A percentile compares a stretch with the other conserved stretches of the same genome.
Conservation (phyloP, 2,329 filamentous ascomycete genomes). For the Fusarium oligoseptatum region DNA sequence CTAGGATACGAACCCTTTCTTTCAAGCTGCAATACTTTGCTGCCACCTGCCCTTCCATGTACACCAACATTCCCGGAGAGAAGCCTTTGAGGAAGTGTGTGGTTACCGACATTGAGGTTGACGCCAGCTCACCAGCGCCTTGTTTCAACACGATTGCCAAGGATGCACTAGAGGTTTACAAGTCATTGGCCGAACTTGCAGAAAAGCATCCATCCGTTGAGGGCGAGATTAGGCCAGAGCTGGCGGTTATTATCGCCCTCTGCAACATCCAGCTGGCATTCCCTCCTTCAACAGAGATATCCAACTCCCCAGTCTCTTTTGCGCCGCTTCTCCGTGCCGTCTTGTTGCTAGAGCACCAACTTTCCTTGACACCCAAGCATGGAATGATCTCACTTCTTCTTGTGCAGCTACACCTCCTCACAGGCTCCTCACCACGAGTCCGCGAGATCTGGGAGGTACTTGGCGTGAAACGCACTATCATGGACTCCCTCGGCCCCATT, state of each 20-base stretch:
- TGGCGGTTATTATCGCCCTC: slow-evolving; percentile 52
- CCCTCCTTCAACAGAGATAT: slow-evolving; percentile 37
- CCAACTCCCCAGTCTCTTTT: slow-evolving; percentile 35
- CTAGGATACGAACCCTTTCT: slow-evolving; percentile 52
- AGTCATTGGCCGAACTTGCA: slow-evolving; percentile 23
- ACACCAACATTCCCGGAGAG: slow-evolving; percentile 33
- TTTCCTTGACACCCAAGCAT: slow-evolving; percentile 60
- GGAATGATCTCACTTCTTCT: slow-evolving; percentile 63
- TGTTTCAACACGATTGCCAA: slow-evolving; percentile 45
- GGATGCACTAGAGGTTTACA: slow-evolving; percentile 37
- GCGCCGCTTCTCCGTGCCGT: slow-evolving; percentile 62
- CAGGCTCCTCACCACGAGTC: slow-evolving; percentile 64
- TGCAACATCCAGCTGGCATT: slow-evolving; percentile 52
- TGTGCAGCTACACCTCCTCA: slow-evolving; percentile 63
- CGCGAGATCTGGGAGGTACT: slow-evolving; percentile 64
- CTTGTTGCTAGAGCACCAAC: slow-evolving; percentile 63
- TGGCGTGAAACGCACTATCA: slow-evolving; percentile 68
- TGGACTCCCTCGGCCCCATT: slow-evolving; percentile 67
- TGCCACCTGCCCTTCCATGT: slow-evolving; percentile 53
- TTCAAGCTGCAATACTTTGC: slow-evolving; percentile 61
- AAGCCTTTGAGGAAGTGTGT: slow-evolving; percentile 41
- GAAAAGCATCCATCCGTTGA: slow-evolving; percentile 35
- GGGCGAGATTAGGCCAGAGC: slow-evolving; percentile 49
- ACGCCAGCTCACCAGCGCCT: slow-evolving; percentile 30
- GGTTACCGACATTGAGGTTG: slow-evolving; percentile 41